Base-by-base conservation (phyloP, 2,329 filamentous ascomycete genomes). In the Colletotrichum chlorophyti region DNA sequence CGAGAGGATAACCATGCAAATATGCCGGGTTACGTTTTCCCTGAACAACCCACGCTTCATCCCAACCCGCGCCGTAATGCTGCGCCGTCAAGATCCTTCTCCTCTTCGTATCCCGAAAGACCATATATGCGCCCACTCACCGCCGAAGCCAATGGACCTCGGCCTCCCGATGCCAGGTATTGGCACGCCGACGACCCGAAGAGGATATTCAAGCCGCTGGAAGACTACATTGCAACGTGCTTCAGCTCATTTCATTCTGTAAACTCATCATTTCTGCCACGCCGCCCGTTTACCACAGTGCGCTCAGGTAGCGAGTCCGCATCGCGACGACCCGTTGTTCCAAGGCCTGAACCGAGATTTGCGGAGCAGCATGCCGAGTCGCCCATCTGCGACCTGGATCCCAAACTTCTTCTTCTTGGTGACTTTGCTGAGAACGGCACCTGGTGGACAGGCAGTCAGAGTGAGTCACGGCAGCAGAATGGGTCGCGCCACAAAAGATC, bases 391-490 rank as follows among this genome's bases (percentile, higher is more conserved):
- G 87, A 91, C 46, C 74, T 93, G 17, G 91, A 95, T 69, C 84
- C 89, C 1, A 95, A 93, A 68, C 83, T 90, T 5, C 76, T 94
- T 17, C 77, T 93, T 6, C 72, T 93, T 2, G 91, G 90, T 3
- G 85, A 93, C 66, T 81, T 93, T 64, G 89, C 88, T 1, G 91
- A 95, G 69, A 95, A 95, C 68, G 91, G 90, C 3, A 84, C 83
- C 7, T 94, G 90, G 91, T 94, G 91, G 90, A 87, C 88, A 42
- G 90, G 88, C 2, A 81, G 81, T 45, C 78, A 83, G 66, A 40
- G 38, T 9, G n/a, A n/a, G n/a, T n/a, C n/a, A n/a, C n/a, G n/a
- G n/a, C n/a, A n/a, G n/a, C 37, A 51, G 37, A 32, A 37, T 23
- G 27, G 45, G 32, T 49, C 66, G 50, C 43, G 66, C 61, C 66